Evolutionary conservation across 768 basidiomycete genomes (phyloP), one percentile per base, ranked within the genome.

Genomic region (Lactarius vividus): DNA sequence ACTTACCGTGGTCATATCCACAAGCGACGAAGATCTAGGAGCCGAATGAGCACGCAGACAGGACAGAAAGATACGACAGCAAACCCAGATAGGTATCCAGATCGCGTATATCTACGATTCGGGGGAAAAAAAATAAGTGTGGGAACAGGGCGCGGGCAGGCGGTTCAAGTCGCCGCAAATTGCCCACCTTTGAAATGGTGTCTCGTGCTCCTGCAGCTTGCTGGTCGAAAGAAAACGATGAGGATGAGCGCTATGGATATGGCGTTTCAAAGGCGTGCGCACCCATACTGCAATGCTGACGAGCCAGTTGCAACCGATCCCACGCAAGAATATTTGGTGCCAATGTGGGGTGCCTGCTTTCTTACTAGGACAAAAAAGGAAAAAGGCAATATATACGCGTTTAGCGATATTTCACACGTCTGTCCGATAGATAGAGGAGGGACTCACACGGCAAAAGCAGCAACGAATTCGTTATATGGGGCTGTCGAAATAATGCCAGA

Each of bases 301-400:
- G 1, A 91, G 79, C 88, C 88, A 91, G 69, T 91, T 91, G 69
- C 89, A 91, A 7, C 83, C 89, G 68, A 91, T 88, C 0, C 88
- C 89, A 18, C 88, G 79, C 23, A 91, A 75, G 75, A 91, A 85
- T 42, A 91, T 86, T 72, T 91, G 84, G 73, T 89, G 80, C 88
- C 88, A 91, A 37, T 80, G 74, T 2, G 89, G 89, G 13, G 85
- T 83, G 1, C 76, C 75, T 0, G 88, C 88, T 72, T 89, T 91
- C 44, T 82, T 73, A 55, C 88, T 89, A 57, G 23, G 26, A n/a
- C 20, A 62, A 37, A 20, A 39, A 20, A 18, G 37, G n/a, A 10
- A 23, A 46, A 13, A 3, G 35, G 8, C 44, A 46, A 46, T 26
- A 35, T 3, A 15, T 57, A 26, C 4, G 33, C 35, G 23, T n/a